Evolutionary conservation across 495 filamentous ascomycete genomes (phyloP).

Genomic region (Hypoxylon lienhwacheense): DNA sequence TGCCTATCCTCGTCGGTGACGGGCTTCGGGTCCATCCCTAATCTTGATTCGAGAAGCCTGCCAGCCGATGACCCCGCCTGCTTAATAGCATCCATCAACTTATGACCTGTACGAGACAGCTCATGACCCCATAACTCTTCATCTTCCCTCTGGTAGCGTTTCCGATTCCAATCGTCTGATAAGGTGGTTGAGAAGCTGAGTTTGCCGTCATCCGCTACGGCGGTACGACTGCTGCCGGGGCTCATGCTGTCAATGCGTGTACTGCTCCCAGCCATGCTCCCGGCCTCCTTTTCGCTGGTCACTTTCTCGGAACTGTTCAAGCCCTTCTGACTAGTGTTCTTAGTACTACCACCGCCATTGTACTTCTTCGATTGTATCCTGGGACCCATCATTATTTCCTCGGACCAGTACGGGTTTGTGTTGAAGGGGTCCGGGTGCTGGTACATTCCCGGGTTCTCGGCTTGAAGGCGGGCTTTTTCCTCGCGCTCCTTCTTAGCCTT

Average conservation of each 20-base stretch:
- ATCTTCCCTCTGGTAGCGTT: conserved; percentile 80
- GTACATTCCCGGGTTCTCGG: conserved; percentile 71
- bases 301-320: conserved; percentile 52
- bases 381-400: conserved; percentile 81
- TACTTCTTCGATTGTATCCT: conserved; percentile 64
- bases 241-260: conserved; percentile 33
- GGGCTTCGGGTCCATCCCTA: conserved; percentile 42
- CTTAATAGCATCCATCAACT: conserved; percentile 54
- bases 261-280: conserved; percentile 40
- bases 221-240: conserved; percentile 23
- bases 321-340: conserved; percentile 54
- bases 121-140: conserved; percentile 76
- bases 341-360: conserved; percentile 50
- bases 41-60: conserved; percentile 49
- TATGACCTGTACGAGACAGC: conserved; percentile 44
- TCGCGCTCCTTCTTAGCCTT: conserved; percentile 61
- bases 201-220: conserved; percentile 20
- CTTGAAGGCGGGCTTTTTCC: conserved; percentile 60
- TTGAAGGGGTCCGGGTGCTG: conserved; percentile 77
- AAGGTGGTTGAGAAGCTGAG: conserved; percentile 40
- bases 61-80: conserved; percentile 55
- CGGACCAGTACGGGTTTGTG: conserved; percentile 83
- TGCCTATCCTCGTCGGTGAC: conserved; percentile 49
- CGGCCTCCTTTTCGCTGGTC: conserved; percentile 42
- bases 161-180: conserved; percentile 67